phyloP scores from a whole-genome alignment of 495 filamentous ascomycete species.

The Pyrenula massariospora region DNA sequence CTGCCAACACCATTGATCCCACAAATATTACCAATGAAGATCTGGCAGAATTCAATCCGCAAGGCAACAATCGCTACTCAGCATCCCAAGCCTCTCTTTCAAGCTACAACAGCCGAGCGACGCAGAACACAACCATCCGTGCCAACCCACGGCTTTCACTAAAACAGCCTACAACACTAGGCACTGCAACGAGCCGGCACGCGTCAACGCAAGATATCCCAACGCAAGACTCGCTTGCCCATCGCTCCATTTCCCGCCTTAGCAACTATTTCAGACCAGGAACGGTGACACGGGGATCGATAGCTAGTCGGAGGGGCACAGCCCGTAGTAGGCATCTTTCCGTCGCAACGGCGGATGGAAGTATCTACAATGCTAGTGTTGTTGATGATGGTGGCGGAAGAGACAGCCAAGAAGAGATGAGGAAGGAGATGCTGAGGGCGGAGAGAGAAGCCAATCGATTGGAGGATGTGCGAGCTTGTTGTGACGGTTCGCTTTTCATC shows the following conservation, averaged over 20 bases:
- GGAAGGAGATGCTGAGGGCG: constrained; percentile 60
- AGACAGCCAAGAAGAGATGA: constrained; percentile 71
- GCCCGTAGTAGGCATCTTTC: constrained; percentile 18
- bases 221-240: constrained; percentile 16
- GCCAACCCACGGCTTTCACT: constrained; percentile 33
- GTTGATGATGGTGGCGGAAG: constrained; percentile 24
- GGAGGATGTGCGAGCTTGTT: constrained; percentile 94
- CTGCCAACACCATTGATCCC: constrained; percentile 16
- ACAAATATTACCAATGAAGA: constrained; percentile 59
- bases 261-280: constrained; percentile 28
- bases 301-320: constrained; percentile 23
- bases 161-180: constrained; percentile 32
- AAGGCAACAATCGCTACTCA: constrained; percentile 40
- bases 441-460: constrained; percentile 64
- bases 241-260: constrained; percentile 29
- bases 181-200: constrained; percentile 22
- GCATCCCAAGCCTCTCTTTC: constrained; percentile 61
- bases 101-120: constrained; percentile 67
- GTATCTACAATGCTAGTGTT: constrained; percentile 59
- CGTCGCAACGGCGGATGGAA: constrained; percentile 16
- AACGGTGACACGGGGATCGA: constrained; percentile 30
- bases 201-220: constrained; percentile 29
- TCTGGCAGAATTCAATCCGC: constrained; percentile 81
- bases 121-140: constrained; percentile 42
- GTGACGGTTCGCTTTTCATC: constrained; percentile 56